Evolutionary conservation across 1,284 basidiomycete genomes (phyloP), one percentile per base, ranked within the genome.

Genomic region (Trametes pubescens): DNA sequence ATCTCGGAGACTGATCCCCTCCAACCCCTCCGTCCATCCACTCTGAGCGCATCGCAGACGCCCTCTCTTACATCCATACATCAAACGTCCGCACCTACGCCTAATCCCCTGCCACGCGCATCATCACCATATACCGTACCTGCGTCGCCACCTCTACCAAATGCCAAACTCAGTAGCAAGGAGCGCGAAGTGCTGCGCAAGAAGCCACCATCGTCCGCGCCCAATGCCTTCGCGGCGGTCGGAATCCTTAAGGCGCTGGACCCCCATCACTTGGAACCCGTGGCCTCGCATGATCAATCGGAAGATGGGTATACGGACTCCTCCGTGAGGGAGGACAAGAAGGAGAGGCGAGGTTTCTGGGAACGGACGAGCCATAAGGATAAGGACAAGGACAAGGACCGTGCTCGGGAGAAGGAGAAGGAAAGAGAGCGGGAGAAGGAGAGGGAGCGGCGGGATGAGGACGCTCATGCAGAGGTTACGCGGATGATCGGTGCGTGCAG

Each of bases 171-270:
- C 22, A 48, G 35, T 32, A 53, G 63, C 35, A 71, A 66, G 44
- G 72, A 73, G 14, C 72, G 72, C 40, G 72, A 75, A 62, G 72
- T 61, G 32, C 59, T 56, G 26, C 71, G 75, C 56, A 81, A 78
- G 72, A 80, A 75, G 64, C 71, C 74, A 0, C 75, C 74, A 13
- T n/a, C 57, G 35, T 55, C 64, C 11, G 57, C 62, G 24, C 0
- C 73, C 63, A 71, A 69, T 51, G 66, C 73, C 2, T 73, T 74
- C 6, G 73, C 80, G 8, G 86, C 85, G 0, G 73, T 88, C 22
- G 83, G 82, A 22, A 88, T 90, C 44, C 77, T 90, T 60, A 80
- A 79, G 57, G 80, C 88, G 9, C 76, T 90, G 8, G 87, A 90
- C 61, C 86, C 88, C 0, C 78, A 82, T 32, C 78, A 77, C 13